These are phyloP conservation scores for Polyrhizophydium stewartii DNA, from an alignment of 371 early-diverging fungal species.

Conservation along the genomic window DNA sequence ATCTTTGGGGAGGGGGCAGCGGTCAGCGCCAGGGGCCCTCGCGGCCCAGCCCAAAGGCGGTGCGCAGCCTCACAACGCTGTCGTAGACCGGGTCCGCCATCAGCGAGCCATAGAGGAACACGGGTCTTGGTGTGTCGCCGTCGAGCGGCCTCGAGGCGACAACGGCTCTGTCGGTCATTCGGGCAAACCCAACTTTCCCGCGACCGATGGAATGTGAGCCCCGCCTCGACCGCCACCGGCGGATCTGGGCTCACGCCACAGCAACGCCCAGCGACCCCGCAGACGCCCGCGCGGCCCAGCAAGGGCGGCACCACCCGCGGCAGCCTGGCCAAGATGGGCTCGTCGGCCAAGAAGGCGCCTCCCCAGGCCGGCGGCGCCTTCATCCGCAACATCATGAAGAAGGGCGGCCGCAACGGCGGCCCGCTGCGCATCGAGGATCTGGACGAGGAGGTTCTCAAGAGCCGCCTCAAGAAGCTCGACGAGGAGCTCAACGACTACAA, in stretches of 20 bases:
- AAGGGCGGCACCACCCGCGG: no score
- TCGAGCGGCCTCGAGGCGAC: neutral
- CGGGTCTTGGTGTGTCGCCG: neutral
- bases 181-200: neutral
- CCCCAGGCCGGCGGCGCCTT: conserved; percentile 4
- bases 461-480: conserved; percentile 30
- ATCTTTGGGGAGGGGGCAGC: neutral
- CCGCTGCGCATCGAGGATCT: conserved; percentile 35
- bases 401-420: conserved; percentile 2
- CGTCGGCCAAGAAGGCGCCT: neutral
- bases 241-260: neutral
- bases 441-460: conserved; percentile 32
- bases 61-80: neutral
- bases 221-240: neutral
- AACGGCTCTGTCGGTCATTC: neutral
- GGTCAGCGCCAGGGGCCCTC: neutral
- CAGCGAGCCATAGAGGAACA: conserved; percentile 3
- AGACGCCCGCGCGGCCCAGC: no score
- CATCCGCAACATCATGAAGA: conserved; percentile 1
- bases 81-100: neutral
- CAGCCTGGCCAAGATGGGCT: no score
- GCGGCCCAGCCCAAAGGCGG: neutral
- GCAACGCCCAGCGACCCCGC: neutral
- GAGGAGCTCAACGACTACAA: conserved; percentile 36
- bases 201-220: neutral